A percentile compares a stretch with the other conserved stretches of the same genome.
phyloP scores from a whole-genome alignment of 192 early-diverging fungal genomes.

The Entomortierella beljakovae region DNA sequence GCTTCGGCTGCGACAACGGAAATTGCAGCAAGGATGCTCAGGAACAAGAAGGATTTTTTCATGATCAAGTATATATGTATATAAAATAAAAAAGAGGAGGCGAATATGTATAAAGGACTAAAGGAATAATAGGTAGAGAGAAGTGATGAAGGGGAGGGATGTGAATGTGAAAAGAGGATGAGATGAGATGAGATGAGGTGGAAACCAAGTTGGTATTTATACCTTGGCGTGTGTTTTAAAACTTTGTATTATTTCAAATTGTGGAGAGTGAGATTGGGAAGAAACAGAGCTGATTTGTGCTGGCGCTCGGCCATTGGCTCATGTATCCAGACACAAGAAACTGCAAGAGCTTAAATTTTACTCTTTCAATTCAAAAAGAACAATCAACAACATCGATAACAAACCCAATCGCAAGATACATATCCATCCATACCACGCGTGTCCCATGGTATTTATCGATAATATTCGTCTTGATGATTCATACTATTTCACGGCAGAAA shows the following conservation, averaged over 20 bases:
- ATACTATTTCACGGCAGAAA: too few relatives aligned
- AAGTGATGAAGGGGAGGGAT: too few relatives aligned
- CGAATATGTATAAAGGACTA: neutral
- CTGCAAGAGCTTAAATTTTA: neutral
- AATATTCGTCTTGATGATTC: too few relatives aligned
- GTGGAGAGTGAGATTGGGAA: neutral
- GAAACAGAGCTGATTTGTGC: neutral
- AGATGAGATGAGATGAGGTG: neutral
- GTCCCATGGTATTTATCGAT: too few relatives aligned
- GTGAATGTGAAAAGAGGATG: too few relatives aligned
- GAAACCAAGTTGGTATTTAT: neutral
- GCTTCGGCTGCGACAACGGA: constrained; percentile 49
- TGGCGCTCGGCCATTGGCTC: constrained; percentile 24
- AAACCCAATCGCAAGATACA: too few relatives aligned
- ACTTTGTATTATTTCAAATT: too few relatives aligned
- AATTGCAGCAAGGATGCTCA: constrained; percentile 51
- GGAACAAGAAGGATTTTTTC: constrained; percentile 47
- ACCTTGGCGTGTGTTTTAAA: too few relatives aligned
- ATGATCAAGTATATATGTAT: constrained; percentile 8
- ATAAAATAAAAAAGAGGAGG: neutral
- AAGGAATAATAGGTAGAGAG: too few relatives aligned
- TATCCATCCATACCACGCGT: too few relatives aligned
- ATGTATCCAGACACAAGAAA: neutral
- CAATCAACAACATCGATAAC: too few relatives aligned
- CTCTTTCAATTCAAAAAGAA: too few relatives aligned